Conservation (phyloP, 169 alveolate genomes). For the Theileria orientalis region DNA sequence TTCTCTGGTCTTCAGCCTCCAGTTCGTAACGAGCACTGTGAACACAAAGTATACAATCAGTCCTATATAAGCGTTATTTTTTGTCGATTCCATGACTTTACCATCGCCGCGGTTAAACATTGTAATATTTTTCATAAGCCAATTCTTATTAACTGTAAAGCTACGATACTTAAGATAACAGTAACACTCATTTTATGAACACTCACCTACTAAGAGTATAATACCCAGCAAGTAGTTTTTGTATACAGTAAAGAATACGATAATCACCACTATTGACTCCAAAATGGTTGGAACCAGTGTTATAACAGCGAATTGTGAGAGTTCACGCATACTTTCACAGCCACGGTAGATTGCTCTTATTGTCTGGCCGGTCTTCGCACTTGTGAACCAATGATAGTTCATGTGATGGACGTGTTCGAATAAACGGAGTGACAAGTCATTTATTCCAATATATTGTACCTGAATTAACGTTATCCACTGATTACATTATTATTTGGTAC, state of each 20-base stretch:
- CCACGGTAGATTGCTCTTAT: constrained; percentile 61
- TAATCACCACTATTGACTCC: constrained; percentile 28
- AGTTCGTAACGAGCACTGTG: constrained; percentile 66
- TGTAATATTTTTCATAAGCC: no score
- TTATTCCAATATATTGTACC: constrained; percentile 45
- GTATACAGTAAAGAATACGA: constrained; percentile 42
- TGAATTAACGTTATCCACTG: background rate
- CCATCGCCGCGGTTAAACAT: no score
- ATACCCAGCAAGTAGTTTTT: constrained; percentile 17
- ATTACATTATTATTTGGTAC: no score
- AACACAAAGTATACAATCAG: constrained; percentile 23
- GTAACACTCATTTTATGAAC: no score
- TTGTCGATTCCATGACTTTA: no score
- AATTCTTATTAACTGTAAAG: no score
- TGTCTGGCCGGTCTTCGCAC: constrained; percentile 45
- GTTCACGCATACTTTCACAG: constrained; percentile 51
- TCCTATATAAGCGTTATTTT: no score
- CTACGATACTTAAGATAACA: no score
- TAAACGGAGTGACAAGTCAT: constrained; percentile 18
- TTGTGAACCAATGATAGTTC: constrained; percentile 57
- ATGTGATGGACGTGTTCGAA: constrained; percentile 38
- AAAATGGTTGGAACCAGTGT: constrained; percentile 53
- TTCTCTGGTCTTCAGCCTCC: constrained; percentile 68
- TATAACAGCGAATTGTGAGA: constrained; percentile 54
- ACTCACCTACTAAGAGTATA: constrained; percentile 26